These are phyloP conservation scores for Aspergillus pseudoglaucus DNA, from an alignment of 2,329 filamentous ascomycete species.

Conservation along the genomic window DNA sequence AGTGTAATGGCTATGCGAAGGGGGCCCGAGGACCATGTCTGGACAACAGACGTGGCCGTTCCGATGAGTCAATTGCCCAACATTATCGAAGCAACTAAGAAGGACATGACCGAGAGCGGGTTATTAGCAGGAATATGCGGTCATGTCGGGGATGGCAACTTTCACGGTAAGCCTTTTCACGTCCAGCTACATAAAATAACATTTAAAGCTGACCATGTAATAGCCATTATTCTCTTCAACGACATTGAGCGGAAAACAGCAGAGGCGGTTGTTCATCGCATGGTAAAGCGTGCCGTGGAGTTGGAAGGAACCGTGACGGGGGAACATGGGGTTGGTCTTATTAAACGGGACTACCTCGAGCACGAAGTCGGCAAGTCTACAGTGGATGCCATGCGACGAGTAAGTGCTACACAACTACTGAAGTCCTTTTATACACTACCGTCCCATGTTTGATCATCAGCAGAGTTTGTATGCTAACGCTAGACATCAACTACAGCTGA, in stretches of 20 bases:
- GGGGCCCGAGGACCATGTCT: slow-evolving; percentile 56
- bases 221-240: slow-evolving; percentile 57
- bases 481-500: slow-evolving; percentile 41
- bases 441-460: neutral
- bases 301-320: slow-evolving; percentile 68
- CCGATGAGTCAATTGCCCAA: slow-evolving; percentile 65
- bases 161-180: slow-evolving; percentile 49
- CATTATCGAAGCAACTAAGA: slow-evolving; percentile 65
- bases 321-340: slow-evolving; percentile 64
- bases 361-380: slow-evolving; percentile 57
- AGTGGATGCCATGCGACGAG: slow-evolving; percentile 59
- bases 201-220: neutral
- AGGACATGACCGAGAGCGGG: slow-evolving; percentile 56
- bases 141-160: slow-evolving; percentile 70
- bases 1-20: slow-evolving; percentile 61
- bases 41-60: slow-evolving; percentile 77
- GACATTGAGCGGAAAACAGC: slow-evolving; percentile 51
- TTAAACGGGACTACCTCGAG: slow-evolving; percentile 59
- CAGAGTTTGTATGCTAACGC: slow-evolving; percentile 11
- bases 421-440: too few relatives aligned
- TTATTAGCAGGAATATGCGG: slow-evolving; percentile 62
- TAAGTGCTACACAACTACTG: slow-evolving; percentile 25
- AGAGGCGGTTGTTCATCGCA: slow-evolving; percentile 57
- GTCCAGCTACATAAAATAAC: neutral
- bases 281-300: slow-evolving; percentile 64